Evolutionary conservation across 2,329 filamentous ascomycete species (phyloP), one percentile per base, ranked within the genome.

Genomic region (Didymella pinodella): DNA sequence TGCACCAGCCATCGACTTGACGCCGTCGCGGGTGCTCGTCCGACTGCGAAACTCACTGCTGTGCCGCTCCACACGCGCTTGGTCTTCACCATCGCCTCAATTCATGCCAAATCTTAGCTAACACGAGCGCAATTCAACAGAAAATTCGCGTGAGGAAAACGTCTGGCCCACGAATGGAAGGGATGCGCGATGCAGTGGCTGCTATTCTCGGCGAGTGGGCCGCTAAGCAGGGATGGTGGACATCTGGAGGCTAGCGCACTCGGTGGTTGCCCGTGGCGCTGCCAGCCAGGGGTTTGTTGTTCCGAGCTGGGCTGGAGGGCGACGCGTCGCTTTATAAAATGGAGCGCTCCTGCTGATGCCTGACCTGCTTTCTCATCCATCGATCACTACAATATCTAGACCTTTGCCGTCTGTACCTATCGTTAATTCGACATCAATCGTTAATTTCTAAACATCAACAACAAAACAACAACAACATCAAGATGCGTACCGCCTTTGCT

Each of bases 401-500:
- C 52, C 51, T 55, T 49, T 40, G 48, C 18, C 51, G 52, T 55
- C 57, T 55, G 51, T 28, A 40, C 14, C 51, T 48, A 43, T 60
- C 52, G 57, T 48, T 51, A 14, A 55, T 6, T 22, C 40, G 32
- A 43, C 40, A 38, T 36, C 57, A 60, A 36, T 55, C 51, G 56
- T 46, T 61, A 57, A 57, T 53, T 52, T 55, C 46, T 53, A 60
- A 61, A 51, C 43, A 43, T 41, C 38, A 48, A 54, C 41, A 54
- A 29, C 36, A 63, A 48, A 32, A 44, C 46, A 55, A 45, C 44
- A 22, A 57, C 45, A 41, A 26, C 32, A 18, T 63, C 68, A 71
- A 59, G 12, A 73, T 73, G 70, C 70, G 68, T 53, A 61, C 70
- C 63, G 59, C 64, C 54, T 59, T 68, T 63, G 65, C 67, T 52